phyloP scores from a whole-genome alignment of 177 flowering plant species.

The Vitis hybrid region DNA sequence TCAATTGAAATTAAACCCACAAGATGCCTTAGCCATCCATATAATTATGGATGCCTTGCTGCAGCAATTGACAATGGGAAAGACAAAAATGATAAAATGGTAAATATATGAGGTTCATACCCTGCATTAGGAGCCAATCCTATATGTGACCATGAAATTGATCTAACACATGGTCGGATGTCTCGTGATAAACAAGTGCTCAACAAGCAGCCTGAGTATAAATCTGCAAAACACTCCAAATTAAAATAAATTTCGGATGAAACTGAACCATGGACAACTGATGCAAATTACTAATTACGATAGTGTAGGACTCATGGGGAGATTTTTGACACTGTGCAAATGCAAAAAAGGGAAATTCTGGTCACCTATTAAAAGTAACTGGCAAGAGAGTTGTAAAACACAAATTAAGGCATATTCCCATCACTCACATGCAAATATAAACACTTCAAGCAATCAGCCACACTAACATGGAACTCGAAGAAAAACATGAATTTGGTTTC shows the following conservation, averaged over 20 bases:
- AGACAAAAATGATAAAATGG: neutral
- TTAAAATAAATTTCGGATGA: neutral
- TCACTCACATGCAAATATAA: no score
- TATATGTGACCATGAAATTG: slow-evolving; percentile 87
- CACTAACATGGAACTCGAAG: no score
- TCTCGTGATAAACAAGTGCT: slow-evolving; percentile 61
- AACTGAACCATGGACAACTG: no score
- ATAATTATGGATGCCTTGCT: neutral
- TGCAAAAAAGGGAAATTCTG: no score
- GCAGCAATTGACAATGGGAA: neutral
- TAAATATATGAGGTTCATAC: slow-evolving; percentile 28
- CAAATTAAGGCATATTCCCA: no score
- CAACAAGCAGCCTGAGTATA: slow-evolving; percentile 51
- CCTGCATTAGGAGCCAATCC: slow-evolving; percentile 81
- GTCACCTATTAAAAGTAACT: no score
- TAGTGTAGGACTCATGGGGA: no score
- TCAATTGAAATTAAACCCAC: slow-evolving; percentile 1
- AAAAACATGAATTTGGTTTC: no score
- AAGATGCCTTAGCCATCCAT: neutral
- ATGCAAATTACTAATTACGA: no score
- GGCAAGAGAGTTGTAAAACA: no score
- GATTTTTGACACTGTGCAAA: no score
- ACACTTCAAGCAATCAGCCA: no score
- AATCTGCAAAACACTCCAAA: slow-evolving; percentile 39
- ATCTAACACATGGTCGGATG: slow-evolving; percentile 62